A percentile compares a stretch with the other conserved stretches of the same genome.
Evolutionary conservation across 2,329 filamentous ascomycete genomes (phyloP).

Genomic region (Clonostachys rhizophaga): DNA sequence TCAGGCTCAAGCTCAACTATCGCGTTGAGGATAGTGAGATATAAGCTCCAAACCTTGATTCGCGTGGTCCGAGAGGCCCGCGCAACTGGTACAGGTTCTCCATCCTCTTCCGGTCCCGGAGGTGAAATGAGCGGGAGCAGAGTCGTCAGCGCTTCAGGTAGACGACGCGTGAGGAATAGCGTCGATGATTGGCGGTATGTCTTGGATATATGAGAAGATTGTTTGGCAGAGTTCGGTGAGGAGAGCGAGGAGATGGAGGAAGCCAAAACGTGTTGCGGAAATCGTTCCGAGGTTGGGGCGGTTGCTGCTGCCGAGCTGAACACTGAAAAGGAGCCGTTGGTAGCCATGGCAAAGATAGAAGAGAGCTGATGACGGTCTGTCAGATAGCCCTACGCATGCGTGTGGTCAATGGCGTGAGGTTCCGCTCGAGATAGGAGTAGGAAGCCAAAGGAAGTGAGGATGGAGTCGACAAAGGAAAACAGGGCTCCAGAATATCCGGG

Average conservation of each 20-base stretch:
- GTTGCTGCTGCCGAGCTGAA: background rate
- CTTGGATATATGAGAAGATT: slow-evolving; percentile 75
- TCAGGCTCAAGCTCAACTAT: slow-evolving; percentile 85
- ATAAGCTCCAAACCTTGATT: slow-evolving; percentile 96
- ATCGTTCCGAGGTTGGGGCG: slow-evolving; percentile 23
- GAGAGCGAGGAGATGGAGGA: slow-evolving; percentile 68
- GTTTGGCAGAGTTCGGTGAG: slow-evolving; percentile 54
- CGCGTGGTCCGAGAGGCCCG: slow-evolving; percentile 75
- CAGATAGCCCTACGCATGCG: too few species aligned
- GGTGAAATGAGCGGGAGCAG: slow-evolving; percentile 77
- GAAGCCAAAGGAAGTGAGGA: background rate
- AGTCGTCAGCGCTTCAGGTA: slow-evolving; percentile 84
- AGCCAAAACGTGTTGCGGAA: slow-evolving; percentile 48
- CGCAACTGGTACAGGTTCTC: slow-evolving; percentile 68
- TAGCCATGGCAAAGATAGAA: background rate
- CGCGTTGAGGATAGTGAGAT: slow-evolving; percentile 87
- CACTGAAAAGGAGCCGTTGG: background rate
- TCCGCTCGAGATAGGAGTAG: too few species aligned
- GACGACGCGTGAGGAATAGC: slow-evolving; percentile 87
- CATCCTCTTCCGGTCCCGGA: slow-evolving; percentile 33
- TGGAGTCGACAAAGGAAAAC: background rate
- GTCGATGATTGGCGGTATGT: slow-evolving; percentile 92
- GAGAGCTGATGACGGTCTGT: too few species aligned
- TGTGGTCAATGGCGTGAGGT: too few species aligned
- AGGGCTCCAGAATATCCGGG: background rate